Conservation (phyloP, 2,329 filamentous ascomycete species). For the Verticillium dahliae region DNA sequence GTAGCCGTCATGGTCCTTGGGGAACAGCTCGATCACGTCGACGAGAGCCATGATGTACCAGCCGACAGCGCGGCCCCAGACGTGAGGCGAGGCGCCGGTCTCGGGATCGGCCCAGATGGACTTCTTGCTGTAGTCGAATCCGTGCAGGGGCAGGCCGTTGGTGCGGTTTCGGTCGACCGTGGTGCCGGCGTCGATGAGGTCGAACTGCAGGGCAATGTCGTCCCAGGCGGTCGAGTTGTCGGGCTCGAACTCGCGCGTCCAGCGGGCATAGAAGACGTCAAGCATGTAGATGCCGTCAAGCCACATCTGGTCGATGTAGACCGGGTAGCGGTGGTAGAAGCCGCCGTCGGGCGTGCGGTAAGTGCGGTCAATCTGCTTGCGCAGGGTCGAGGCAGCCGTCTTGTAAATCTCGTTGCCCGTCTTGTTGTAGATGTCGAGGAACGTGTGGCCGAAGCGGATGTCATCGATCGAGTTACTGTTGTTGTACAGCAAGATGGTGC, state of each 20-base stretch:
- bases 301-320: slow-evolving; percentile 16
- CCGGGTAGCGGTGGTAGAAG: slow-evolving; percentile 15
- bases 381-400: slow-evolving; percentile 5
- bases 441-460: slow-evolving; percentile 11
- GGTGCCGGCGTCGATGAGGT: slow-evolving; percentile 29
- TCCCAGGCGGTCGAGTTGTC: slow-evolving; percentile 27
- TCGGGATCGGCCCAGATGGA: slow-evolving; percentile 40
- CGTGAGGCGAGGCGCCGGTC: slow-evolving; percentile 40
- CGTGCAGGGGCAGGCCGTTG: slow-evolving; percentile 39
- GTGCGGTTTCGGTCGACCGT: slow-evolving; percentile 25
- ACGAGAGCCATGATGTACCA: slow-evolving; percentile 32
- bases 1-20: slow-evolving; percentile 25
- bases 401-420: slow-evolving; percentile 11
- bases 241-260: slow-evolving; percentile 16
- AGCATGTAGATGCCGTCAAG: slow-evolving; percentile 42
- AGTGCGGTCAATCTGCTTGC: slow-evolving; percentile 9
- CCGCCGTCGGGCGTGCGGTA: slow-evolving; percentile 7
- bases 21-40: slow-evolving; percentile 38
- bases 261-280: slow-evolving; percentile 25
- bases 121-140: slow-evolving; percentile 39
- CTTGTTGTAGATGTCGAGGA: slow-evolving; percentile 6
- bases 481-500: slow-evolving; percentile 10
- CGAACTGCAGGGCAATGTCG: slow-evolving; percentile 34
- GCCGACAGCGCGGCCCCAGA: slow-evolving; percentile 42
- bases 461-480: slow-evolving; percentile 12